Evolutionary conservation across 2,329 filamentous ascomycete genomes (phyloP).

Genomic region (Amylocarpus encephaloides): DNA sequence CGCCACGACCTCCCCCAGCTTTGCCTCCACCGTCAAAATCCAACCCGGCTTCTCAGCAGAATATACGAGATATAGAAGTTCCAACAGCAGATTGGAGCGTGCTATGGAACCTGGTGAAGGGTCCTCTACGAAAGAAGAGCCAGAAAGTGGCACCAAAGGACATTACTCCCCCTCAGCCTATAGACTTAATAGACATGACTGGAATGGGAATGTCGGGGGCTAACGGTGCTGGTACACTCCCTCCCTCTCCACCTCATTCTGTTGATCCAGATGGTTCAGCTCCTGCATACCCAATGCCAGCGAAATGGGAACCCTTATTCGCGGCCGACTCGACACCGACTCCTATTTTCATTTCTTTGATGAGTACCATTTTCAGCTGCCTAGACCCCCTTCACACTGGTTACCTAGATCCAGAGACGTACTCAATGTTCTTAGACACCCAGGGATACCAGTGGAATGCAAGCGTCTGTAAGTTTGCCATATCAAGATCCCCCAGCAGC

Average conservation of each 20-base stretch:
- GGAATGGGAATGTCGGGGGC: background rate
- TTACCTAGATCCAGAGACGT: conserved; percentile 20
- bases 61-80: conserved; percentile 10
- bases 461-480: conserved; percentile 20
- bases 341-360: conserved; percentile 21
- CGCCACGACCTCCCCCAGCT: conserved; percentile 11
- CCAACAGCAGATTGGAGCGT: conserved; percentile 25
- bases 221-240: conserved; percentile 1
- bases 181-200: background rate
- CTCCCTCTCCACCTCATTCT: conserved; percentile 13
- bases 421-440: conserved; percentile 20
- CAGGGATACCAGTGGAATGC: conserved; percentile 15
- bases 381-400: conserved; percentile 21
- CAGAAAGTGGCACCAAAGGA: background rate
- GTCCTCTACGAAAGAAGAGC: conserved; percentile 8
- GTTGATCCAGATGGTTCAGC: conserved; percentile 22
- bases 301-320: conserved; percentile 22
- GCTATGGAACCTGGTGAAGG: conserved; percentile 24
- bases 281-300: conserved; percentile 16
- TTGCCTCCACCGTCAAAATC: conserved; percentile 13
- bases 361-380: conserved; percentile 23
- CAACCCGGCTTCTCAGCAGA: background rate
- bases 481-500: background rate
- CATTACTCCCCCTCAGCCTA: background rate
- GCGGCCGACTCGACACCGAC: conserved; percentile 14